Evolutionary conservation across 129 eudicot genomes (phyloP), one percentile per base, ranked within the genome.

Genomic region (Deinandra increscens): DNA sequence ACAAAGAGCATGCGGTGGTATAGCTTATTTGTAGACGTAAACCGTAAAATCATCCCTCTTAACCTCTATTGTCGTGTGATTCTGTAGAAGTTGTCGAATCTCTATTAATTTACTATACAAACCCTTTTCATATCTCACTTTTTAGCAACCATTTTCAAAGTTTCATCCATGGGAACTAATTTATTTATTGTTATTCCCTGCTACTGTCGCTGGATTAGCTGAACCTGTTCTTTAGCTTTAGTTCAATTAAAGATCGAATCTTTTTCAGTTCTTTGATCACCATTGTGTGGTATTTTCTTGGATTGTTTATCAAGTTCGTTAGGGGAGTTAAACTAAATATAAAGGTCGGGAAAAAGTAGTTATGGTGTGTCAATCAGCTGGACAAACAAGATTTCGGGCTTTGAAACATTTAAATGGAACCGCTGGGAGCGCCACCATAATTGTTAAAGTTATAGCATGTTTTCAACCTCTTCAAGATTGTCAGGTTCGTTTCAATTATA

Each of bases 361-460:
- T 83, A 93, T 93, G 97, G 98, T 93, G 83, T 77, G 97, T 82
- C 97, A 93, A 89, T 92, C 97, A 73, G 98, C 98, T 23, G 78
- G 95, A 36, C 89, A 89, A 79, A 93, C 98, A 71, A 87, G 83
- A 89, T 93, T 93, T 74, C 95, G 95, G 80, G 90, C 97, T 39
- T 81, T 87, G 81, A 93, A 89, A 83, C 97, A 93, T 71, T 91
- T 84, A 68, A 85, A 75, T 85, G 98, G 98, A 78, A 86, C 82
- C 78, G 90, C 84, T 70, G 98, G 98, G 78, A 71, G 70, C 80
- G 79, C 96, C 85, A 84, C 98, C 87, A 86, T 88, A 76, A 81
- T 89, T 34, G 91, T 93, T 89, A 93, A 90, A 87, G 97, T 93
- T 33, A 89, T 93, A 75, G 98, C 96, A 64, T 93, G 98, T 78